A percentile compares a stretch with the other conserved stretches of the same genome.
These are phyloP conservation scores for Sphagnum magellanicum DNA, from an alignment of 228 moss, liverwort and hornwort species.

Conservation along the genomic window DNA sequence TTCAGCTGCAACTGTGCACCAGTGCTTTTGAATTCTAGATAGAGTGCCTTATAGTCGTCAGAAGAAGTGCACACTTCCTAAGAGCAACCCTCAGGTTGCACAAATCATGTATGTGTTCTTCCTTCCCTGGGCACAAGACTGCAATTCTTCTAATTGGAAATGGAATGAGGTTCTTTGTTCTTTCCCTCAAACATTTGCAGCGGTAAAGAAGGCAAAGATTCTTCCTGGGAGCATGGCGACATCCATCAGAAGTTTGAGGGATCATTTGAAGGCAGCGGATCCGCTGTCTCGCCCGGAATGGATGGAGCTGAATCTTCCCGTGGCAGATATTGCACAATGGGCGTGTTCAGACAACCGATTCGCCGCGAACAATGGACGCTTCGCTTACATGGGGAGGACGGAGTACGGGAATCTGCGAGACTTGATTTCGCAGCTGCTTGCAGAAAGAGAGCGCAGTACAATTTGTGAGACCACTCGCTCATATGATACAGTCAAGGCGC, in stretches of 20 bases:
- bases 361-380: constrained; percentile 10
- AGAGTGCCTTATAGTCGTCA: not conserved
- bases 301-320: constrained; percentile 13
- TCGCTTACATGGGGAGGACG: constrained; percentile 8
- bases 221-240: constrained; percentile 11
- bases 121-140: not conserved
- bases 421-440: constrained; percentile 7
- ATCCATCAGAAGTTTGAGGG: constrained; percentile 4
- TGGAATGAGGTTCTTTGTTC: not conserved
- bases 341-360: constrained; percentile 8
- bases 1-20: not conserved
- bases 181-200: not conserved
- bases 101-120: not conserved
- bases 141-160: not conserved
- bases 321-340: constrained; percentile 7
- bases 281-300: constrained; percentile 9
- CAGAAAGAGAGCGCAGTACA: constrained; percentile 2
- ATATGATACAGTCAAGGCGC: constrained; percentile 3
- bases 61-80: not conserved
- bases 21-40: not conserved
- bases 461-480: not conserved
- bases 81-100: not conserved
- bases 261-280: constrained; percentile 8
- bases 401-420: constrained; percentile 4
- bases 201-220: constrained; percentile 10